Evolutionary conservation across 1,284 basidiomycete genomes (phyloP).

Genomic region (Ceratobasidium sp.): DNA sequence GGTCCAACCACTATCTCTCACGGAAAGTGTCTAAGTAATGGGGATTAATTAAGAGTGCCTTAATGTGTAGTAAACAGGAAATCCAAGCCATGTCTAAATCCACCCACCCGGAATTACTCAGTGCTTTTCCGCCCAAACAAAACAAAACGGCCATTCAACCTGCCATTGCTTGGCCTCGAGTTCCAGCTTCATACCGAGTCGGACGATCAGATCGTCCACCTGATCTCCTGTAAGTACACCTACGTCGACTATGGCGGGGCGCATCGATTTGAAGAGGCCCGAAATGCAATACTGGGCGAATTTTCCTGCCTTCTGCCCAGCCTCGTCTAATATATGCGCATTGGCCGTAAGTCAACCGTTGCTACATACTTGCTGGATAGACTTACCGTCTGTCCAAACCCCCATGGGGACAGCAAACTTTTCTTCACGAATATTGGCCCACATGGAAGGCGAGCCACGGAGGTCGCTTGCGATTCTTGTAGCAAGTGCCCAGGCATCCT

Average conservation of each 20-base stretch:
- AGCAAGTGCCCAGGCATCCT: constrained; percentile 9
- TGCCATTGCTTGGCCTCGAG: constrained; percentile 11
- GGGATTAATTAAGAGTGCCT: background rate
- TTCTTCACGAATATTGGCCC: constrained; percentile 12
- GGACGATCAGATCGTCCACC: background rate
- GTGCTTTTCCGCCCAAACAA: constrained; percentile 18
- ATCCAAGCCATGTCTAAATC: background rate
- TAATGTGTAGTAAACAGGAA: background rate
- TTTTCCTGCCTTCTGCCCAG: constrained; percentile 13
- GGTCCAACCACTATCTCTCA: background rate
- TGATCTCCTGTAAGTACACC: constrained; percentile 13
- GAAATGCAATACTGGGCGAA: constrained; percentile 8
- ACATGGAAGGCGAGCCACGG: constrained; percentile 3
- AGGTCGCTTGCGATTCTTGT: constrained; percentile 13
- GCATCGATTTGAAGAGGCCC: background rate
- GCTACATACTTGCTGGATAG: background rate
- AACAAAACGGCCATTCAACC: constrained; percentile 21
- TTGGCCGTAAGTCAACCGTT: background rate
- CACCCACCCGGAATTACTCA: background rate
- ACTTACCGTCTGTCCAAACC: constrained; percentile 21
- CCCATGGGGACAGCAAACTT: constrained; percentile 17
- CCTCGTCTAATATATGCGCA: constrained; percentile 4
- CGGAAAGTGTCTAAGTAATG: background rate
- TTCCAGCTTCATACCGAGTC: background rate
- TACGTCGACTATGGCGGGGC: background rate